A percentile compares a stretch with the other conserved stretches of the same genome.
Evolutionary conservation across 2,329 filamentous ascomycete species (phyloP).

Genomic region (Hypomyces rosellus): DNA sequence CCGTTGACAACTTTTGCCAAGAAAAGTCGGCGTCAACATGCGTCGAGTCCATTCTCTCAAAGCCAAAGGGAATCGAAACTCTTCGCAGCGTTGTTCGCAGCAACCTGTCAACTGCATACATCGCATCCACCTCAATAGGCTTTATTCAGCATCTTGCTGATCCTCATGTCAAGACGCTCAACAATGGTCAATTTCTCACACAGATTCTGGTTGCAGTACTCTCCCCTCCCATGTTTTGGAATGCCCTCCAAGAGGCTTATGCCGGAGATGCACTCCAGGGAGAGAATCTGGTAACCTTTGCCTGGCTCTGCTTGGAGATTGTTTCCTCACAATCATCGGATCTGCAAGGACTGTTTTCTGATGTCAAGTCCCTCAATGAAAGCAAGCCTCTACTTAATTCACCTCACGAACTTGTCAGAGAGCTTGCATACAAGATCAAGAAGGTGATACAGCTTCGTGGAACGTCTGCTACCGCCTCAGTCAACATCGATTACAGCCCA

Average conservation of each 20-base stretch:
- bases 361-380: slow-evolving; percentile 22
- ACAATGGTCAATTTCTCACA: slow-evolving; percentile 11
- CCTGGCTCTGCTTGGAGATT: slow-evolving; percentile 15
- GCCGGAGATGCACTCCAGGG: not conserved
- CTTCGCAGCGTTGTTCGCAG: slow-evolving; percentile 10
- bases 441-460: slow-evolving; percentile 30
- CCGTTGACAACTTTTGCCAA: slow-evolving; percentile 7
- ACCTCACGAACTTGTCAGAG: slow-evolving; percentile 17
- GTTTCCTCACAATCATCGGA: slow-evolving; percentile 1
- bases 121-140: slow-evolving; percentile 1
- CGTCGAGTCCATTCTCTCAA: slow-evolving; percentile 11
- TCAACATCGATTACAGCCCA: slow-evolving; percentile 26
- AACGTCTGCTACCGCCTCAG: not conserved
- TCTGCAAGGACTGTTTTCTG: slow-evolving; percentile 2
- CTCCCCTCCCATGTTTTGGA: slow-evolving; percentile 13
- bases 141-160: slow-evolving; percentile 8
- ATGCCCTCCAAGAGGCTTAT: slow-evolving; percentile 2
- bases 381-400: slow-evolving; percentile 19
- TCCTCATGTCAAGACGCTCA: slow-evolving; percentile 8
- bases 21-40: slow-evolving; percentile 7
- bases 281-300: slow-evolving; percentile 8
- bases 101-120: slow-evolving; percentile 4
- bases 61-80: slow-evolving; percentile 3
- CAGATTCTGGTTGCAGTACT: slow-evolving; percentile 8
- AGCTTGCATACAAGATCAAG: slow-evolving; percentile 31